Base-by-base conservation (phyloP, 1,284 basidiomycete genomes). In the Tilletia caries region DNA sequence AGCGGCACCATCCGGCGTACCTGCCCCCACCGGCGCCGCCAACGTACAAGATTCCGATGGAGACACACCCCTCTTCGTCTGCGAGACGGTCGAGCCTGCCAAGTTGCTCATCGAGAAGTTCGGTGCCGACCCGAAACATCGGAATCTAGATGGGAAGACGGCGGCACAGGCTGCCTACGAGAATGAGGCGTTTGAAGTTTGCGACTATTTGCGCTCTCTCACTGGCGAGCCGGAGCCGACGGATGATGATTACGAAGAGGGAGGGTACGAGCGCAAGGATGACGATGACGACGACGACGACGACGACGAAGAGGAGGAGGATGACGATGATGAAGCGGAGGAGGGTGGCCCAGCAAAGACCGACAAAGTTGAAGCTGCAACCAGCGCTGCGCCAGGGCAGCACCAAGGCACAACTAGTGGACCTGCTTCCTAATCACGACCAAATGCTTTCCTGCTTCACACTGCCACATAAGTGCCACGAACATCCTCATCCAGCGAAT, bases 31-130 rank as follows among this genome's bases (percentile, higher is more conserved):
- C 10, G 54, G 72, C 48, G 75, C 76, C 10, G 77, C 75, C 13
- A 74, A 81, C 65, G 75, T 75, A 0, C 70, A 70, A 12, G 81
- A 83, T 43, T 72, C 70, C 12, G 81, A 83, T 58, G 76, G 75
- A 23, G 81, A 83, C 52, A 80, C 81, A 32, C 78, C 81, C 3
- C 73, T 83, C 2, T 83, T 82, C 67, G 79, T 82, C 43, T 79
- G 78, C 68, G 81, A 83, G 44, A 71, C 74, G 2, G 70, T 80
- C 43, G 70, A 73, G 4, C 54, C 73, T 0, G 81, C 81, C 3
- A 60, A 72, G 8, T 65, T 79, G 13, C 73, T 83, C 25, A 70
- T 83, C 66, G 76, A 80, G 20, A 75, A 82, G 68, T 78, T 79
- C 25, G 64, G 68, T 23, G 81, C 80, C 1, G 73, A 82, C 54